These are phyloP conservation scores for Komagataea norvegica DNA, from an alignment of 1,139 yeast genomes.

Conservation along the genomic window DNA sequence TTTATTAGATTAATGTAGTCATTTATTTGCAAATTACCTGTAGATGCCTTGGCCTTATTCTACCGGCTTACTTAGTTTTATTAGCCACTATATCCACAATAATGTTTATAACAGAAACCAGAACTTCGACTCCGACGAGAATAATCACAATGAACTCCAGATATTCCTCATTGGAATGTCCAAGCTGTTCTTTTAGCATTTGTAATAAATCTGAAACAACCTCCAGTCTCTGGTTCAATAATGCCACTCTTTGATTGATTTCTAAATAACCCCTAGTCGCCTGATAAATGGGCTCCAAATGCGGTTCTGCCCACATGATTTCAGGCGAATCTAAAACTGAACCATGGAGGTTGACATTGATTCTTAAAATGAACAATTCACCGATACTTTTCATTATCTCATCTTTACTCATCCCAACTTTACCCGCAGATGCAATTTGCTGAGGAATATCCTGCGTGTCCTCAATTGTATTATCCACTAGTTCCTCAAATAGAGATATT, in stretches of 20 bases:
- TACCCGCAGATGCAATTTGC: conserved; percentile 90
- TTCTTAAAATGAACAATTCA: conserved; percentile 84
- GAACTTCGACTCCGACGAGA: conserved; percentile 87
- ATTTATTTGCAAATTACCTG: too few relatives aligned
- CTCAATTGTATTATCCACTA: conserved; percentile 92
- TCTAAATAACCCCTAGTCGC: conserved; percentile 94
- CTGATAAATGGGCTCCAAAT: conserved; percentile 92
- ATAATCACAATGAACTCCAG: conserved; percentile 88
- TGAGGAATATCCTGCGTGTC: conserved; percentile 97
- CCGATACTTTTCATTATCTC: conserved; percentile 97
- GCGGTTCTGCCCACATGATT: conserved; percentile 98
- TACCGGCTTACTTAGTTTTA: conserved; percentile 8
- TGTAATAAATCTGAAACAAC: conserved; percentile 89
- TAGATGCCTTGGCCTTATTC: too few relatives aligned
- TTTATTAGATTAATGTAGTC: neutral
- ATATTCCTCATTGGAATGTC: conserved; percentile 88
- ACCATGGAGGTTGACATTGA: conserved; percentile 89
- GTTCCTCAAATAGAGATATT: conserved; percentile 88
- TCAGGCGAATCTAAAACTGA: conserved; percentile 95
- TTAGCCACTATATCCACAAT: conserved; percentile 39
- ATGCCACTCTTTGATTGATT: conserved; percentile 85
- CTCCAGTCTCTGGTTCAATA: conserved; percentile 85
- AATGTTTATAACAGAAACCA: conserved; percentile 79
- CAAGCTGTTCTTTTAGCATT: conserved; percentile 94
- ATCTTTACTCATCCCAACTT: conserved; percentile 88